Evolutionary conservation across 1,284 basidiomycete genomes (phyloP).

Genomic region (Thecaphora thlaspeos): DNA sequence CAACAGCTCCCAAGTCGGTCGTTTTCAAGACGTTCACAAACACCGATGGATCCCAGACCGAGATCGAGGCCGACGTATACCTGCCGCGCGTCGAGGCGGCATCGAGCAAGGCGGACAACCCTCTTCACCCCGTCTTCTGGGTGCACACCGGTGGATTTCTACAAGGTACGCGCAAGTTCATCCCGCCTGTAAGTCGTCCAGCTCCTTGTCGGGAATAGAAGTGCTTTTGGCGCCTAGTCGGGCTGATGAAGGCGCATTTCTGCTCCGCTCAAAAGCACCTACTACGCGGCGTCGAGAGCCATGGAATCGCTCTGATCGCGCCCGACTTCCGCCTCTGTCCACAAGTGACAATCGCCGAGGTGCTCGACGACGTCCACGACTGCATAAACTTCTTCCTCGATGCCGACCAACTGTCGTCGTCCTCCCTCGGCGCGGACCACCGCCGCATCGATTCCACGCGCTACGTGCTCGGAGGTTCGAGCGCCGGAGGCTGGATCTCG

Average conservation of each 20-base stretch:
- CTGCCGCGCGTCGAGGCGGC: slow-evolving; percentile 9
- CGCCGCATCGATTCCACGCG: slow-evolving; percentile 6
- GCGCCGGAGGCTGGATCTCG: slow-evolving; percentile 40
- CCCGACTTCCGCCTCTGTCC: slow-evolving; percentile 45
- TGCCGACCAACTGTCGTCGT: slow-evolving; percentile 9
- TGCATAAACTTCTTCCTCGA: slow-evolving; percentile 25
- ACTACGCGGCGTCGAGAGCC: slow-evolving; percentile 22
- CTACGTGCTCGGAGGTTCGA: slow-evolving; percentile 36
- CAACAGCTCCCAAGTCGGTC: slow-evolving; percentile 25
- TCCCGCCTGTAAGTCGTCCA: slow-evolving; percentile 14
- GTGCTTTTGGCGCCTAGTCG: too few species aligned
- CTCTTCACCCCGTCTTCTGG: slow-evolving; percentile 36
- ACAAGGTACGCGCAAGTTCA: slow-evolving; percentile 40
- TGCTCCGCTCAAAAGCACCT: slow-evolving; percentile 16
- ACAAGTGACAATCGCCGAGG: slow-evolving; percentile 29
- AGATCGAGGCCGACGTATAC: slow-evolving; percentile 41
- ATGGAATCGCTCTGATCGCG: slow-evolving; percentile 27
- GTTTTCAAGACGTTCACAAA: slow-evolving; percentile 37
- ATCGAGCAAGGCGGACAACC: slow-evolving; percentile 2
- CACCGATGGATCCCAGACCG: slow-evolving; percentile 21
- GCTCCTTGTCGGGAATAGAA: too few species aligned
- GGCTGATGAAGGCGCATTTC: too few species aligned
- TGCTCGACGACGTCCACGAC: slow-evolving; percentile 37
- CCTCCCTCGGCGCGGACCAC: slow-evolving; percentile 11
- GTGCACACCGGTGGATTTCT: slow-evolving; percentile 41